These are phyloP conservation scores for Physocladia obscura DNA, from an alignment of 192 early-diverging fungal genomes.

Conservation along the genomic window DNA sequence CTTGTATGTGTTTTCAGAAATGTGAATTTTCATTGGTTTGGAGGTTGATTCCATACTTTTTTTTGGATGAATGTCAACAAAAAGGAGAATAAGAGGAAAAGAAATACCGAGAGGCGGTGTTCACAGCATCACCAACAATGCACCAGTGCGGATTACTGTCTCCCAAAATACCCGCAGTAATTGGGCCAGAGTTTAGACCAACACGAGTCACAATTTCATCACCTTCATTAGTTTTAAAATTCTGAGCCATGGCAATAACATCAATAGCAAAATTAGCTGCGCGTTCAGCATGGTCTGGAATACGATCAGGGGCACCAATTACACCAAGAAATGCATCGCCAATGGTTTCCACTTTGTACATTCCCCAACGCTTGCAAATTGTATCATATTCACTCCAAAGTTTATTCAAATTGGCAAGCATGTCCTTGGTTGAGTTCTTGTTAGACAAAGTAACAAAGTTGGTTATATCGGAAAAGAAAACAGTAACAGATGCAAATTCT, in stretches of 20 bases:
- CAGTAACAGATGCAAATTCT: conserved; percentile 40
- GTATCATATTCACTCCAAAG: conserved; percentile 36
- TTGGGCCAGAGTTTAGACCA: conserved; percentile 46
- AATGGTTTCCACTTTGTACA: conserved; percentile 53
- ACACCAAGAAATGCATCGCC: conserved; percentile 35
- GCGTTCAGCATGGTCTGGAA: conserved; percentile 28
- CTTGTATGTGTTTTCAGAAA: conserved; percentile 40
- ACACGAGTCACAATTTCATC: conserved; percentile 40
- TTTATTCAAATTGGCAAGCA: conserved; percentile 39
- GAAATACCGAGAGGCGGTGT: conserved; percentile 39
- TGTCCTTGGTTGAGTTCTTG: conserved; percentile 32
- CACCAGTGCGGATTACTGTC: conserved; percentile 45
- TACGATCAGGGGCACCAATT: conserved; percentile 24
- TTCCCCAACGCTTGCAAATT: conserved; percentile 38
- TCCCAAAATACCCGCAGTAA: conserved; percentile 47
- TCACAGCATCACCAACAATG: conserved; percentile 48
- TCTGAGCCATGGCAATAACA: conserved; percentile 32
- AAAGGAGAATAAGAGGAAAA: no score
- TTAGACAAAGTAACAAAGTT: conserved; percentile 39
- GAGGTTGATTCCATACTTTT: conserved; percentile 46
- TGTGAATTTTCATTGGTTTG: conserved; percentile 43
- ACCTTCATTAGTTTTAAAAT: conserved; percentile 35
- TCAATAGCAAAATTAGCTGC: conserved; percentile 34
- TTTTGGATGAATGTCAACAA: no score
- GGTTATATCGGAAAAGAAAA: conserved; percentile 48